These are phyloP conservation scores for Elaeis oleifera DNA, from an alignment of 202 grass and related monocot species.

Conservation along the genomic window DNA sequence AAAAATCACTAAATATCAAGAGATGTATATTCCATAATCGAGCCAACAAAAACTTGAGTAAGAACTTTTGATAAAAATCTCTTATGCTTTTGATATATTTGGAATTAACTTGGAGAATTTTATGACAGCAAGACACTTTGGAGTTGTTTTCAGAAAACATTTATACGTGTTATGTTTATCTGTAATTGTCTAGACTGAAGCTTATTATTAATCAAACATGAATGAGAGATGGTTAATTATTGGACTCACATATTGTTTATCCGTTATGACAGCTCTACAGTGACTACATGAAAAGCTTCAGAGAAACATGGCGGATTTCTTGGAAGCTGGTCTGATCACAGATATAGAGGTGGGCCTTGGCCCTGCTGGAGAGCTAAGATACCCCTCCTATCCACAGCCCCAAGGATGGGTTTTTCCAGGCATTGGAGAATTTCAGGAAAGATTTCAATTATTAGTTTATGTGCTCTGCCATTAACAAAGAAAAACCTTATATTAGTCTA, in stretches of 20 bases:
- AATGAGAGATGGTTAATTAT: too few species aligned
- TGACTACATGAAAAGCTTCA: conserved; percentile 78
- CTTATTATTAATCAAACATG: background rate
- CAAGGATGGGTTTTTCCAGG: conserved; percentile 83
- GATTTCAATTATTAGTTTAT: too few species aligned
- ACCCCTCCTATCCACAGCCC: conserved; percentile 50
- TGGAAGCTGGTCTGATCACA: conserved; percentile 49
- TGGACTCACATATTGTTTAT: background rate
- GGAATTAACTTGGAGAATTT: too few species aligned
- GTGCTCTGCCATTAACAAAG: too few species aligned
- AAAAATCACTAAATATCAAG: too few species aligned
- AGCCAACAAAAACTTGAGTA: too few species aligned
- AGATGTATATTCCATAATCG: too few species aligned
- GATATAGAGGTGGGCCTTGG: conserved; percentile 84
- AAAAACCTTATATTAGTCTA: too few species aligned
- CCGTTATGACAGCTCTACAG: conserved; percentile 42
- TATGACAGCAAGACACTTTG: too few species aligned
- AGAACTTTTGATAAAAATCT: too few species aligned
- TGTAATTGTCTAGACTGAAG: background rate
- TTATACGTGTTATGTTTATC: background rate
- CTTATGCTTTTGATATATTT: too few species aligned
- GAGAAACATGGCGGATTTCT: conserved; percentile 70
- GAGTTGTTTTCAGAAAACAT: too few species aligned
- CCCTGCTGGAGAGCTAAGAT: conserved; percentile 71
- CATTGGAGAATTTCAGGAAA: conserved; percentile 77